Evolutionary conservation across 2,329 filamentous ascomycete species (phyloP).

Genomic region (Ophiostoma sp.): DNA sequence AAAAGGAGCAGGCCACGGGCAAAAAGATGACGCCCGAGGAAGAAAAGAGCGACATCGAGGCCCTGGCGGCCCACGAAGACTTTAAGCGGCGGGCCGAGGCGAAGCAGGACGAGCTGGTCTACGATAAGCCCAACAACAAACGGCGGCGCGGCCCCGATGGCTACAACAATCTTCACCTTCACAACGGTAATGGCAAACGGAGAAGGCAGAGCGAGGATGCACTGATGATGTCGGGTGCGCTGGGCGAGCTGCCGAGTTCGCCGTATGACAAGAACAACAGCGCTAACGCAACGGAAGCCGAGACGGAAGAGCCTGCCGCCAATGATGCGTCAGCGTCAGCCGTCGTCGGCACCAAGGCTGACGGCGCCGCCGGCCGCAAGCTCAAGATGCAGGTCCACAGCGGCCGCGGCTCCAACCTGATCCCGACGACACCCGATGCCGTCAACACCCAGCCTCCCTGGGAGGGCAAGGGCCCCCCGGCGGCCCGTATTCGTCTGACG

Average conservation of each 20-base stretch:
- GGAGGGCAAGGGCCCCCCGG: constrained; percentile 67
- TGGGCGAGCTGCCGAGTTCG: constrained; percentile 52
- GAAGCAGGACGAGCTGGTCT: constrained; percentile 57
- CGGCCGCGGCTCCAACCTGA: constrained; percentile 54
- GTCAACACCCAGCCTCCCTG: constrained; percentile 55
- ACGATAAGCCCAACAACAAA: constrained; percentile 47
- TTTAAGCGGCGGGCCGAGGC: constrained; percentile 61
- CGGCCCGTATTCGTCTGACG: constrained; percentile 81
- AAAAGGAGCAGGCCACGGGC: constrained; percentile 54
- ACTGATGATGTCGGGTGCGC: constrained; percentile 59
- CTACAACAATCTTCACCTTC: constrained; percentile 31
- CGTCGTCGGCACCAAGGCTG: background rate
- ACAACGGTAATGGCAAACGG: constrained; percentile 26
- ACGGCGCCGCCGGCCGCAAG: background rate
- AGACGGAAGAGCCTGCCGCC: background rate
- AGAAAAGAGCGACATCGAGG: constrained; percentile 56
- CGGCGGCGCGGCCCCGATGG: constrained; percentile 36
- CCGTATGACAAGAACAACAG: constrained; percentile 29
- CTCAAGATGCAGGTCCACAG: constrained; percentile 34
- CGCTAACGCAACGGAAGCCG: background rate
- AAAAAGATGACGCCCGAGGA: constrained; percentile 54
- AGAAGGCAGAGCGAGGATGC: constrained; percentile 30
- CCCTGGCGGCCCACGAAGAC: constrained; percentile 56
- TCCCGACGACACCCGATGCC: constrained; percentile 48
- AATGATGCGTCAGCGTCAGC: background rate